Evolutionary conservation across 2,329 filamentous ascomycete species (phyloP), one percentile per base, ranked within the genome.

Genomic region (Salinomyces thailandicus): DNA sequence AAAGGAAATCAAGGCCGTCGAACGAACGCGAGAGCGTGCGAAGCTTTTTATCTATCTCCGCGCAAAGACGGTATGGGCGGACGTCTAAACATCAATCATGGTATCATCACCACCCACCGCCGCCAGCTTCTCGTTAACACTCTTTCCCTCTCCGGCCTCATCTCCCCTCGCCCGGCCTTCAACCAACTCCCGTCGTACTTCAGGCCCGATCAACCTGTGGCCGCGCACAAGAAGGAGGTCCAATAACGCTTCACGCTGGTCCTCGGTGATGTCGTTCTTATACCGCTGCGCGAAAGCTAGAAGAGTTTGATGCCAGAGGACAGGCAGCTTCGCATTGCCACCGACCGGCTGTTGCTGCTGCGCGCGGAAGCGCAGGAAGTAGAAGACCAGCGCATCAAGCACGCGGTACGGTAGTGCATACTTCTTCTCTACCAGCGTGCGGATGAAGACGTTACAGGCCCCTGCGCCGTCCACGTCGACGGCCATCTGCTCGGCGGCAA

Each of bases 371-470:
- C 91, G 81, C 44, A 96, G 62, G 62, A 98, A 98, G 62, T 98
- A 89, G 67, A 96, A 96, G 7, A 98, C 91, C 2, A 96, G 68
- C 2, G 86, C 81, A 52, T 98, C 91, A 33, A 98, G 79, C 36
- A 94, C 89, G 62, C 93, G 89, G 66, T 83, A 95, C 0, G 89
- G 91, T 8, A 98, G 69, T 0, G 91, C 91, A 51, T 98, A 96
- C 57, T 93, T 93, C 73, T 98, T 98, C 62, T 95, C 89, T 3
- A 98, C 68, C 24, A 98, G 72, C 1, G 85, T 79, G 55, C 85
- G 85, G 64, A 98, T 93, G 62, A 98, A 93, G 50, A 94, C 81
- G 62, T 95, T 96, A 43, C 87, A 91, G 3, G 87, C 82, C 31
- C 89, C 89, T 13, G 86, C 87, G 31, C 83, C 83, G 60, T 95